phyloP scores from a whole-genome alignment of 2,329 filamentous ascomycete species.

The Sporothrix variecibatus region DNA sequence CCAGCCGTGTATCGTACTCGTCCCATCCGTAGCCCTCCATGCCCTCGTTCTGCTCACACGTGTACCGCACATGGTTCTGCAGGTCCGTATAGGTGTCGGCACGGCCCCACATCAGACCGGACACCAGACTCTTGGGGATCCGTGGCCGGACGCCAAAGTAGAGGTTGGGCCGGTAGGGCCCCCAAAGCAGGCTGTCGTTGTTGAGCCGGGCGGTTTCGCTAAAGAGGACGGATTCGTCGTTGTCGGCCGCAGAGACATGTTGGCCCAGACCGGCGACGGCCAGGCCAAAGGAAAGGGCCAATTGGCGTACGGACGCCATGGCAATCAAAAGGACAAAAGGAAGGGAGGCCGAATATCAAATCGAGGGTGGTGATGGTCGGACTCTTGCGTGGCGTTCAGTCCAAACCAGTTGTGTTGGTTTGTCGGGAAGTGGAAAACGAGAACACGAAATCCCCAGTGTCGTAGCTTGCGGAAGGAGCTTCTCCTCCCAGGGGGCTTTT shows the following conservation, averaged over 20 bases:
- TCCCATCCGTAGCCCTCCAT: conserved; percentile 98
- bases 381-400: neutral
- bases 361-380: neutral
- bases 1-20: conserved; percentile 86
- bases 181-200: conserved; percentile 92
- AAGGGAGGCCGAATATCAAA: too few species aligned
- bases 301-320: conserved; percentile 32
- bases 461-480: neutral
- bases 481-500: neutral
- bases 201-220: conserved; percentile 55
- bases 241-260: conserved; percentile 29
- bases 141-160: conserved; percentile 90
- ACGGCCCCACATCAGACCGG: conserved; percentile 85
- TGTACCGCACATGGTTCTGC: conserved; percentile 82
- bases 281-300: conserved; percentile 26
- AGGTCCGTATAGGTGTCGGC: conserved; percentile 76
- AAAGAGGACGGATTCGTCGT: conserved; percentile 45
- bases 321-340: neutral
- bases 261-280: conserved; percentile 25
- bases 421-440: too few species aligned
- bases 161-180: conserved; percentile 88
- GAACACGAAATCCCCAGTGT: neutral
- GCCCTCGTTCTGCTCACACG: conserved; percentile 91
- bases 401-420: neutral
- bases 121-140: conserved; percentile 76